These are phyloP conservation scores for Prunus armeniaca DNA, from an alignment of 306 rosid genomes.

Conservation along the genomic window DNA sequence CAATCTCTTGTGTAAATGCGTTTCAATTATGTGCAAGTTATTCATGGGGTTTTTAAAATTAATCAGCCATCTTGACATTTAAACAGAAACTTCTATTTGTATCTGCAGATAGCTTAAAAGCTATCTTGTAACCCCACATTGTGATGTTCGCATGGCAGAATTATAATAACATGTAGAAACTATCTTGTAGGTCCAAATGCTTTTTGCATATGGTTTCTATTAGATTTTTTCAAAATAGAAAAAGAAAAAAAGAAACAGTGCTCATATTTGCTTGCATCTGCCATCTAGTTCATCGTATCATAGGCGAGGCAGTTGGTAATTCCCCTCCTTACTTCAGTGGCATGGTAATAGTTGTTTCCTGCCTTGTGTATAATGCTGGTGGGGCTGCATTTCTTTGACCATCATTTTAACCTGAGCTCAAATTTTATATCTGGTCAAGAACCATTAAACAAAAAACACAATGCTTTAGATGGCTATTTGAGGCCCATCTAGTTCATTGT, in stretches of 20 bases:
- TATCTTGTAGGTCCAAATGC: background rate
- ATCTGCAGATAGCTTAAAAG: background rate
- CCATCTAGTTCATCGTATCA: background rate
- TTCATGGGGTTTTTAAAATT: slow-evolving; percentile 2
- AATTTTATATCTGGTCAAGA: background rate
- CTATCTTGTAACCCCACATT: background rate
- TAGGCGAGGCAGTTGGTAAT: background rate
- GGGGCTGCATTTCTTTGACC: background rate
- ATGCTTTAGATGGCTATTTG: background rate
- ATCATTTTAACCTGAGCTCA: background rate
- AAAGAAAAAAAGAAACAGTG: background rate
- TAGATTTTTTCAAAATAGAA: background rate
- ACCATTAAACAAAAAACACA: background rate
- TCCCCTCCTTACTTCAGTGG: background rate
- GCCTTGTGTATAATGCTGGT: background rate
- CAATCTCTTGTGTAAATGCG: background rate
- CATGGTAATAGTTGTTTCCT: background rate
- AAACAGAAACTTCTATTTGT: background rate
- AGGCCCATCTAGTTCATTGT: background rate
- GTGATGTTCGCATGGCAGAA: background rate
- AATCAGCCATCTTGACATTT: background rate
- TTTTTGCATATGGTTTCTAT: background rate
- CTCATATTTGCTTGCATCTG: background rate
- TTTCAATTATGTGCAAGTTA: background rate
- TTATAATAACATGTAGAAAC: background rate